phyloP scores from a whole-genome alignment of 352 stramenopile genomes.

The Elongisporangium prolatum region DNA sequence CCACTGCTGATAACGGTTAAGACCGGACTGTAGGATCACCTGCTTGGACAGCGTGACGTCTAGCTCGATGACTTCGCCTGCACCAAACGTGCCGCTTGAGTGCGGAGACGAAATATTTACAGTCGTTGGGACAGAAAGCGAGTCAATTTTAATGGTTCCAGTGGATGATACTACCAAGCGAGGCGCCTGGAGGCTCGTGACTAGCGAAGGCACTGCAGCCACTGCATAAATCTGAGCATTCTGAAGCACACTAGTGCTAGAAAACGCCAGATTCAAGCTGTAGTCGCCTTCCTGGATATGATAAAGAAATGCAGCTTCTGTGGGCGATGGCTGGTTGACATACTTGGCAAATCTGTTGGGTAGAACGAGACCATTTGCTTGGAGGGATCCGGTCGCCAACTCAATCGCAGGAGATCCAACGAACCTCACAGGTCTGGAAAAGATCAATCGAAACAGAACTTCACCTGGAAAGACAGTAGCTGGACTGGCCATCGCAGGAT shows the following conservation, averaged over 20 bases:
- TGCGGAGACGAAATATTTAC: conserved; percentile 54
- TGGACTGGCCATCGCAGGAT: conserved; percentile 43
- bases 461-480: conserved; percentile 47
- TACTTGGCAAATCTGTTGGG: conserved; percentile 46
- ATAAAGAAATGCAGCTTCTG: conserved; percentile 62
- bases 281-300: conserved; percentile 47
- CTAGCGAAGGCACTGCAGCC: conserved; percentile 30
- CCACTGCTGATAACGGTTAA: conserved; percentile 57
- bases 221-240: conserved; percentile 35
- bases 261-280: conserved; percentile 53
- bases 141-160: conserved; percentile 37
- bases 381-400: conserved; percentile 52
- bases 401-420: conserved; percentile 39
- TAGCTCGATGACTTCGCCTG: conserved; percentile 64
- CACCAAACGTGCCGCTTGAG: conserved; percentile 39
- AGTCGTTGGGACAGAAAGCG: conserved; percentile 47
- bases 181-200: conserved; percentile 22
- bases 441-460: conserved; percentile 63
- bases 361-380: conserved; percentile 31
- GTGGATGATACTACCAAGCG: conserved; percentile 25
- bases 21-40: conserved; percentile 49
- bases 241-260: conserved; percentile 30
- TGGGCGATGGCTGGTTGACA: conserved; percentile 32
- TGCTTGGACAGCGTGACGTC: conserved; percentile 63
- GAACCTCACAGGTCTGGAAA: conserved; percentile 49